Base-by-base conservation (phyloP, 192 early-diverging fungal species). In the Rhizoclosmatium globosum region DNA sequence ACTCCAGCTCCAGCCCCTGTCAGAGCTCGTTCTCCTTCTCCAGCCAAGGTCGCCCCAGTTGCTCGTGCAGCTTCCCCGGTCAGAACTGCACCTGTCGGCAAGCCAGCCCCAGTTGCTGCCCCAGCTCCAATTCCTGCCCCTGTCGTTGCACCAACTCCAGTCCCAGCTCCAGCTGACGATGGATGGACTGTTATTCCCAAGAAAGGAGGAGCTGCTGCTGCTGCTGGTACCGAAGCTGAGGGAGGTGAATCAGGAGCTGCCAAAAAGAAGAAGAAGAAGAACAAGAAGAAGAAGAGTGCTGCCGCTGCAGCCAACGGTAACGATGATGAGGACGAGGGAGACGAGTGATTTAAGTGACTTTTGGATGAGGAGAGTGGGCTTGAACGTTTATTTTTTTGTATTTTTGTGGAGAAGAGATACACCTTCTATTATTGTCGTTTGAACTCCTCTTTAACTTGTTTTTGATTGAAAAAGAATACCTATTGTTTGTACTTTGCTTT, bases 261-360 rank as follows among this genome's bases (percentile, higher is more conserved):
- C 53, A 82, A 64, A 58, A 82, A 69, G 56, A 76, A 78, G 56
- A 79, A 80, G 59, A 86, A 86, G 79, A 86, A 86, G 53, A 86
- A 86, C 79, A 84, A 82, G 69, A 86, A 86, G 77, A 81, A 80
- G 75, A 73, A 77, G 73, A 74, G 68, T 56, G 72, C 47, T 41
- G 72, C 39, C 15, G 56, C 61, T 44, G 74, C 31, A 23, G 73
- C 62, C 50, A 80, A 67, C 13, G 77, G 45, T 11, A 48, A 59
- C 42, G 71, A 43, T 13, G 71, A 62, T 46, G 77, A 64, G 17
- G 77, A 78, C 17, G 70, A 81, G 3, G 66, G 48, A 9, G 73
- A 72, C 76, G 62, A 79, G 31, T 53, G 17, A 53, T 31, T 31
- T 31, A 31, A 31, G 31, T 31, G 31, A 31, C 31, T 31, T 31